Base-by-base conservation (phyloP, 78 protist species). In the Dictyostelium purpureum region DNA sequence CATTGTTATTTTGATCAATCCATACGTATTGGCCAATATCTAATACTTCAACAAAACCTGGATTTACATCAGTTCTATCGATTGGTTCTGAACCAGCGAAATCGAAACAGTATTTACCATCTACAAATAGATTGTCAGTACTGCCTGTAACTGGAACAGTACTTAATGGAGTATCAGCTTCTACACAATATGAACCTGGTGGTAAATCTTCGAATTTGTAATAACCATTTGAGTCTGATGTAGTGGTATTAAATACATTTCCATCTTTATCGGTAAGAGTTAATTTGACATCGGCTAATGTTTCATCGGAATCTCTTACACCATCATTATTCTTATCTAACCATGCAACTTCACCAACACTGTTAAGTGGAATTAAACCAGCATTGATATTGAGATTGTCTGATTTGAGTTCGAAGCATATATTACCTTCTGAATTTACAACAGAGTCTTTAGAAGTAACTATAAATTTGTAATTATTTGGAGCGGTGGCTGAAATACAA, bases 131-230 rank as follows among this genome's bases (percentile, higher is more conserved):
- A 33, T 38, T 35, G 21, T 70, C 78, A 24, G 4, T n/a, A 45
- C 78, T 70, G 26, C 16, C 16, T 6, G 57, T 45, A 45, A 70
- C 78, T 70, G 78, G 57, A 45, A 45, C 11, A 14, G 37, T 24
- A 9, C 77, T 57, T 24, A 16, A 1, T 45, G 78, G 78, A 28
- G 54, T n/a, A 18, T 19, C 21, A 2, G 49, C 67, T 26, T 49
- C 7, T 16, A 77, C 33, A 52, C 87, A 78, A 61, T 78, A 78
- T 10, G 56, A 51, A 59, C 87, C 87, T 61, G 87, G 87, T 42
- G 56, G 52, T 3, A 78, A 14, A 40, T 78, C 87, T 3, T 33
- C 65, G 38, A 78, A 78, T n/a, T 28, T 26, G 14, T 37, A 56
- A 14, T 33, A n/a, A 35, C 82, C 82, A 77, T 51, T 38, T 38